These are phyloP conservation scores for Blastocystis sp. DNA, from an alignment of 352 stramenopile species.

Conservation along the genomic window DNA sequence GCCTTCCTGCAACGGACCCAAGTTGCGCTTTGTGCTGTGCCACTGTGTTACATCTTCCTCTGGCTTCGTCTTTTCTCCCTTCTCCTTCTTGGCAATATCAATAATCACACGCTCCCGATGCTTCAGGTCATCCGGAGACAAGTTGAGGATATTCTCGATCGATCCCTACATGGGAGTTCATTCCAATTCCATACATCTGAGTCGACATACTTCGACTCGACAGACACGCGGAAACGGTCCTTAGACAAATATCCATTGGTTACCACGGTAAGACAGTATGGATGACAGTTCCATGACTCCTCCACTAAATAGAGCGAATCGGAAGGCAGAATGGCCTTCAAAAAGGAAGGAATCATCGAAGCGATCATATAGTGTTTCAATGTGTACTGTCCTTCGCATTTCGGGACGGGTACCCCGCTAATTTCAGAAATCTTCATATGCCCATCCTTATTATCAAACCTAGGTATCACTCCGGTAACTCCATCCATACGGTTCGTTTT, in stretches of 20 bases:
- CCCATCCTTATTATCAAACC: slow-evolving; percentile 47
- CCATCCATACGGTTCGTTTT: slow-evolving; percentile 25
- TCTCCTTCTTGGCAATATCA: slow-evolving; percentile 40
- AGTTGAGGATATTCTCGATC: slow-evolving; percentile 20
- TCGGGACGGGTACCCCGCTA: neutral
- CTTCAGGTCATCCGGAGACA: neutral
- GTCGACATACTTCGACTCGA: slow-evolving; percentile 28
- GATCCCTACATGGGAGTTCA: neutral
- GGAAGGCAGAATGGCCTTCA: neutral
- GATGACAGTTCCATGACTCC: slow-evolving; percentile 49
- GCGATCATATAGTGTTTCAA: slow-evolving; percentile 52
- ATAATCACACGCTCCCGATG: slow-evolving; percentile 43
- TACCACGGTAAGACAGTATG: slow-evolving; percentile 43
- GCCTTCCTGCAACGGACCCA: slow-evolving; percentile 5
- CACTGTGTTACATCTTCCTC: slow-evolving; percentile 17
- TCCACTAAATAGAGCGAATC: slow-evolving; percentile 43
- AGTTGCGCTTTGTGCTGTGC: slow-evolving; percentile 23
- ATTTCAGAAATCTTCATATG: slow-evolving; percentile 45
- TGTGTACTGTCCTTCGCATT: slow-evolving; percentile 41
- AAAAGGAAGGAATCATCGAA: slow-evolving; percentile 20
- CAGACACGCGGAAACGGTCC: slow-evolving; percentile 4
- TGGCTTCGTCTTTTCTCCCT: neutral
- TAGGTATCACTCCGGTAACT: neutral
- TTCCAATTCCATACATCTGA: neutral
- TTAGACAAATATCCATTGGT: slow-evolving; percentile 32